phyloP scores from a whole-genome alignment of 805 yeast genomes.

The Candida namnaoensis region DNA sequence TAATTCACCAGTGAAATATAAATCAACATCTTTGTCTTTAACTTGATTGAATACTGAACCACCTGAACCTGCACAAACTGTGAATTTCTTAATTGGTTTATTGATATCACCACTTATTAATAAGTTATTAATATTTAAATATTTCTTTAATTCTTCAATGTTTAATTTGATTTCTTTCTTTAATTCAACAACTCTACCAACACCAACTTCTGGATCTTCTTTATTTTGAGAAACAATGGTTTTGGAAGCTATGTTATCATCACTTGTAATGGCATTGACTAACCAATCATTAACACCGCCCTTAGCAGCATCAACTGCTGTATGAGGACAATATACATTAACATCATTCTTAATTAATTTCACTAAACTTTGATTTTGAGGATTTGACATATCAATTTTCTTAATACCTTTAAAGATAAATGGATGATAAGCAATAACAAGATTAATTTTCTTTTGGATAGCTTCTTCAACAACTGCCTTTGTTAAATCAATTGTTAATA shows the following conservation, averaged over 20 bases:
- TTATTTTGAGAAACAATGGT: conserved; percentile 36
- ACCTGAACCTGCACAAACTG: conserved; percentile 96
- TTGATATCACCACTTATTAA: conserved; percentile 46
- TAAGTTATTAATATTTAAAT: conserved; percentile 43
- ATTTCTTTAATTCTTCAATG: conserved; percentile 42
- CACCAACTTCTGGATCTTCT: conserved; percentile 49
- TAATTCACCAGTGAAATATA: conserved; percentile 85
- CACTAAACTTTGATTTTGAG: conserved; percentile 76
- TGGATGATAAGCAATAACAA: conserved; percentile 88
- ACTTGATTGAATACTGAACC: conserved; percentile 61
- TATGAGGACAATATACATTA: conserved; percentile 91
- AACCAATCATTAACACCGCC: conserved; percentile 97
- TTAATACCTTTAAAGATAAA: conserved; percentile 88
- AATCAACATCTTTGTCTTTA: conserved; percentile 47
- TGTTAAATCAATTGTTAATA: conserved; percentile 83
- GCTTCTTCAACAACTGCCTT: conserved; percentile 83
- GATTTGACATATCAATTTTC: conserved; percentile 51
- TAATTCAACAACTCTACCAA: conserved; percentile 66
- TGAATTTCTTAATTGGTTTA: conserved; percentile 43
- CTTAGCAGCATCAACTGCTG: conserved; percentile 86
- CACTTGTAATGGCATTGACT: conserved; percentile 44
- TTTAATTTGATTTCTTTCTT: conserved; percentile 30
- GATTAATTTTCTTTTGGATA: conserved; percentile 36
- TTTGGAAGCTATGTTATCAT: conserved; percentile 14
- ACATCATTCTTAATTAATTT: conserved; percentile 68